Conservation (phyloP, 78 protist genomes). For the Dictyostelium citrinum region DNA sequence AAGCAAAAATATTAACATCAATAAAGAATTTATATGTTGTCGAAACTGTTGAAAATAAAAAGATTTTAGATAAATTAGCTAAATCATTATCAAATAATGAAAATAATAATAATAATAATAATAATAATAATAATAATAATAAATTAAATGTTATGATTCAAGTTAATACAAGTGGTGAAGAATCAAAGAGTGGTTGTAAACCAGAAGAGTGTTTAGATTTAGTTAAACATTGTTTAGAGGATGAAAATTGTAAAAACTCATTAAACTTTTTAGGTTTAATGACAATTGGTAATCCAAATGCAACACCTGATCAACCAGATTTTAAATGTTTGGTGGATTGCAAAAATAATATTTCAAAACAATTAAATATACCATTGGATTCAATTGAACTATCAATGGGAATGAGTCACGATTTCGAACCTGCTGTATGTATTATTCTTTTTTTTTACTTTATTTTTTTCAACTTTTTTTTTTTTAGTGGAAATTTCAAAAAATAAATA, state of each 20-base stretch:
- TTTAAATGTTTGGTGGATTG: constrained; percentile 52
- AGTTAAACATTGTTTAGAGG: constrained; percentile 4
- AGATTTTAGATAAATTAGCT: constrained; percentile 34
- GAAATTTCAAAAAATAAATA: neutral
- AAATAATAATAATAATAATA: neutral
- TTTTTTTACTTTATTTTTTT: neutral
- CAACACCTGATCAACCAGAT: constrained; percentile 64
- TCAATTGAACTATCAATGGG: constrained; percentile 71
- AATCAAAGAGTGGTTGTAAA: constrained; percentile 65
- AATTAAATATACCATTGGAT: neutral
- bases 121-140: neutral
- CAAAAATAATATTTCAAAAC: neutral
- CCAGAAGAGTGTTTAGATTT: constrained; percentile 24
- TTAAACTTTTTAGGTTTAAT: constrained; percentile 68
- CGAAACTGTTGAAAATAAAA: constrained; percentile 30
- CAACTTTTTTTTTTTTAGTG: neutral
- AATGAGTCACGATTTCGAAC: constrained; percentile 70
- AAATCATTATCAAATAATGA: neutral
- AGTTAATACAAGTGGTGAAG: constrained; percentile 77
- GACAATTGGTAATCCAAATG: constrained; percentile 79
- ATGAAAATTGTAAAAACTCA: neutral
- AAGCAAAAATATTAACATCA: constrained; percentile 3
- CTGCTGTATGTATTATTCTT: constrained; percentile 50
- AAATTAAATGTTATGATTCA: constrained; percentile 74
- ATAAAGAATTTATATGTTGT: constrained; percentile 17